Evolutionary conservation across 768 basidiomycete genomes (phyloP).

Genomic region (Omphalotus guepiniiformis): DNA sequence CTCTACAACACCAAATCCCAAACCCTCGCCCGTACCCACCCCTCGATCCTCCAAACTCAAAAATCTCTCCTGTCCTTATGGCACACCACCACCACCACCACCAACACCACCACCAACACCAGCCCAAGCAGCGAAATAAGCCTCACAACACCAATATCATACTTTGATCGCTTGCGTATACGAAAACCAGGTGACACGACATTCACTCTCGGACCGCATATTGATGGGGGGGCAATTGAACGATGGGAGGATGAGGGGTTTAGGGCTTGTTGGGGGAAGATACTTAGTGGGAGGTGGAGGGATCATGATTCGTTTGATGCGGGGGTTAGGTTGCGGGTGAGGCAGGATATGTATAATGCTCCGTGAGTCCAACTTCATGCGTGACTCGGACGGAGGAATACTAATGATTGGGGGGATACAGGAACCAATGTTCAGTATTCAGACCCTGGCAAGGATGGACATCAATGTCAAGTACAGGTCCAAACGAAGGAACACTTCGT

Average conservation of each 20-base stretch:
- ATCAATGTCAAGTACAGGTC: slow-evolving; percentile 48
- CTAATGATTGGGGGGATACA: slow-evolving; percentile 21
- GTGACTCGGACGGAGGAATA: no score
- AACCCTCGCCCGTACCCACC: slow-evolving; percentile 65
- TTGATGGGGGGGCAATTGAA: slow-evolving; percentile 50
- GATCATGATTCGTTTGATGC: slow-evolving; percentile 49
- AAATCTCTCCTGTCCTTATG: slow-evolving; percentile 54
- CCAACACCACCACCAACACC: no score
- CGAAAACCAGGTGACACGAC: slow-evolving; percentile 65
- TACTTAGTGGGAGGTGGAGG: slow-evolving; percentile 42
- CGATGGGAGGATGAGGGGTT: slow-evolving; percentile 50
- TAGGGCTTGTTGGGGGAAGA: slow-evolving; percentile 35
- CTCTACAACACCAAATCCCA: slow-evolving; percentile 67
- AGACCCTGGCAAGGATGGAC: slow-evolving; percentile 60
- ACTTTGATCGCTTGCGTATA: slow-evolving; percentile 74
- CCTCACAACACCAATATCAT: slow-evolving; percentile 60
- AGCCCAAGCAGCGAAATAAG: slow-evolving; percentile 37
- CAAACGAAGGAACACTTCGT: slow-evolving; percentile 57
- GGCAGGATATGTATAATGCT: slow-evolving; percentile 58
- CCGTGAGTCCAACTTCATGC: slow-evolving; percentile 35
- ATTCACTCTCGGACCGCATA: slow-evolving; percentile 64
- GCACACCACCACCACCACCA: slow-evolving; percentile 48
- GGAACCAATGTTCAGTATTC: slow-evolving; percentile 51
- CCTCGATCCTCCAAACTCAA: slow-evolving; percentile 53
- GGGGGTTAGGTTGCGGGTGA: slow-evolving; percentile 41